Evolutionary conservation across 2,329 filamentous ascomycete genomes (phyloP).

Genomic region (Neofusicoccum laricinum): DNA sequence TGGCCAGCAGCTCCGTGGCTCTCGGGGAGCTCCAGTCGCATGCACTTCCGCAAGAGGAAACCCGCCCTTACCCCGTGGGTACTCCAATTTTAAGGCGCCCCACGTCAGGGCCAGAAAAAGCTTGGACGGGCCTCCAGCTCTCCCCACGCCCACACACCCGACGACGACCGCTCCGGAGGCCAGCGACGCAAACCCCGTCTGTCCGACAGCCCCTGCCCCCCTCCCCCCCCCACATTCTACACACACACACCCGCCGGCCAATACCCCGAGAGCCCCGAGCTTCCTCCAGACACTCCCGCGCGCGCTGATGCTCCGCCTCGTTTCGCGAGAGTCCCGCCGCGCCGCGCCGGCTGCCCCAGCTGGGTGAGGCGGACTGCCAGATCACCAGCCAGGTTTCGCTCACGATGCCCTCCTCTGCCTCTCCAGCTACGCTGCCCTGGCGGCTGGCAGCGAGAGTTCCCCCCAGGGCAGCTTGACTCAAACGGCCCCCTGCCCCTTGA

Average conservation of each 20-base stretch:
- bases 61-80: conserved; percentile 2
- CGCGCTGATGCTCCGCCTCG: too few relatives aligned
- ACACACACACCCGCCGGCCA: too few relatives aligned
- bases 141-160: not conserved
- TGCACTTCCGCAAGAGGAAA: not conserved
- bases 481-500: not conserved
- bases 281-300: too few relatives aligned
- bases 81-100: conserved; percentile 13
- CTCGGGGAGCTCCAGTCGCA: not conserved
- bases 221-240: too few relatives aligned
- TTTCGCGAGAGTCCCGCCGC: too few relatives aligned
- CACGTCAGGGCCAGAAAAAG: not conserved
- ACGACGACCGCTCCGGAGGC: not conserved
- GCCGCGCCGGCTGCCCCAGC: too few relatives aligned
- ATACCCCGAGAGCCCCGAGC: too few relatives aligned
- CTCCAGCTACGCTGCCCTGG: not conserved
- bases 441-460: too few relatives aligned
- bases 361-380: too few relatives aligned
- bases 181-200: not conserved
- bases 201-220: too few relatives aligned
- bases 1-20: too few relatives aligned
- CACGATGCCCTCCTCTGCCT: not conserved
- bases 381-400: too few relatives aligned
- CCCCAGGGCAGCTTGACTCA: not conserved
- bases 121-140: not conserved